Base-by-base conservation (phyloP, 805 yeast species). In the Ogataea corticis region DNA sequence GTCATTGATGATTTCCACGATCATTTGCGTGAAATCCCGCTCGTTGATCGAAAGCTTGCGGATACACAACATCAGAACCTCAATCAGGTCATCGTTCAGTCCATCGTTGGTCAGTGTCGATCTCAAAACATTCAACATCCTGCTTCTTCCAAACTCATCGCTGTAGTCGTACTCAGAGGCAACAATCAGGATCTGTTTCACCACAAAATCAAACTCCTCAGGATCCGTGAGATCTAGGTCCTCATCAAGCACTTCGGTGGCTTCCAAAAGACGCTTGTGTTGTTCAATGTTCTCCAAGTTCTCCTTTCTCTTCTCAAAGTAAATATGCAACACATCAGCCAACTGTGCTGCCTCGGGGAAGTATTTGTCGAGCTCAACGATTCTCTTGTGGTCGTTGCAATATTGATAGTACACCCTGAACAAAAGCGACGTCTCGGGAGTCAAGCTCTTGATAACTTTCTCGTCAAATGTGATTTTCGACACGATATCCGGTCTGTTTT, bases 111-210 rank as follows among this genome's bases (percentile, higher is more conserved):
- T 73, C 46, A 85, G 67, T n/a, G 82, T 70, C 17, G 79, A 70
- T 68, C 88, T 73, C 4, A 83, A 65, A 2, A 79, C 72, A 25
- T 71, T 75, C 32, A 86, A 67, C 79, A 89, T 80, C 36, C 81
- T 80, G 62, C 96, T 76, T 59, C 97, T 78, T 16, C 97, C 97
- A 38, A 86, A 77, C 63, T 91, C 96, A 68, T 94, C 97, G 55
- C 89, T 84, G 58, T 80, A 89, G 62, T 94, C 98, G 59, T 85
- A 85, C 31, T 79, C 77, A 23, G 76, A 76, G 0, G 91, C 83
- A 21, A 88, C 76, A 9, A 70, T 64, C 31, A 92, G 61, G 16
- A 92, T 63, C 63, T 94, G 96, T 46, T 81, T 80, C 33, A 90
- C 74, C 38, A 90, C 79, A 59, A 82, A 90, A 51, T 86, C 91